phyloP scores from a whole-genome alignment of 768 basidiomycete genomes.

The Strobilomyces confusus region DNA sequence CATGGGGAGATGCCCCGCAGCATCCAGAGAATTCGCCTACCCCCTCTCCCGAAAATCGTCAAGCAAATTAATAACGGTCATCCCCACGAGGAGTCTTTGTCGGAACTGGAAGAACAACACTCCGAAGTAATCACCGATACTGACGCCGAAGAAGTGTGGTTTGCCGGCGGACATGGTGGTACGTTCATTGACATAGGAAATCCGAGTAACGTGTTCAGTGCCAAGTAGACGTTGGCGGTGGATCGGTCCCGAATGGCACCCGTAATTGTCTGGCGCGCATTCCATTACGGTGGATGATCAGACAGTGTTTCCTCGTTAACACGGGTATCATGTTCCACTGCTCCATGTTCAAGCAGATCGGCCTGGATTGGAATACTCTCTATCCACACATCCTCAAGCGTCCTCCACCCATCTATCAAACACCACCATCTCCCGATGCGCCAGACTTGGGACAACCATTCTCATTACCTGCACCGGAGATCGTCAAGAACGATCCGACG shows the following conservation, averaged over 20 bases:
- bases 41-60: background rate
- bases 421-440: constrained; percentile 11
- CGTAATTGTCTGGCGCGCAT: constrained; percentile 64
- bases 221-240: constrained; percentile 67
- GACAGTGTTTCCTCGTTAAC: constrained; percentile 54
- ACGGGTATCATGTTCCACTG: constrained; percentile 57
- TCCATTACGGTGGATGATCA: constrained; percentile 74
- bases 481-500: constrained; percentile 10
- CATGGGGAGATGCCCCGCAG: constrained; percentile 47
- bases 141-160: constrained; percentile 77
- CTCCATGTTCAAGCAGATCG: constrained; percentile 39
- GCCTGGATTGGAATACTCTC: constrained; percentile 46
- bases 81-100: constrained; percentile 1
- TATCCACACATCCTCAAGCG: constrained; percentile 41
- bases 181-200: constrained; percentile 11
- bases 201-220: background rate
- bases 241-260: constrained; percentile 54
- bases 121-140: constrained; percentile 40
- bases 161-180: constrained; percentile 73
- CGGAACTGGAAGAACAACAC: constrained; percentile 42
- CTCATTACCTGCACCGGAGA: constrained; percentile 13
- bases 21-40: constrained; percentile 15
- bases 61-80: constrained; percentile 3
- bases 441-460: constrained; percentile 10
- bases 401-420: constrained; percentile 36